Evolutionary conservation across 768 basidiomycete genomes (phyloP).

Genomic region (Phylloporus sp.): DNA sequence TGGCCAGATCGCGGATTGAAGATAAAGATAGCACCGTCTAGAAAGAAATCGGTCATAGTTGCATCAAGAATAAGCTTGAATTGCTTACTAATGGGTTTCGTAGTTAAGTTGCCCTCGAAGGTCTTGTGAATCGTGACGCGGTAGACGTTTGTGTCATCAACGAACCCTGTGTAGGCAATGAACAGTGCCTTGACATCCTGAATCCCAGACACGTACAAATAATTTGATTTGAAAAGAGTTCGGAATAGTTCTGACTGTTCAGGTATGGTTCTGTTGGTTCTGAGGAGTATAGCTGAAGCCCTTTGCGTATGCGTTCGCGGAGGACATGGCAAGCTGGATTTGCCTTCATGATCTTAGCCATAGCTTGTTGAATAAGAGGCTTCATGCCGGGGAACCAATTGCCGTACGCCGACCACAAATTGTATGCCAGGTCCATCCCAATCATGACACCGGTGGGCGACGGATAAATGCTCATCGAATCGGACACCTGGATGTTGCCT

Average conservation of each 20-base stretch:
- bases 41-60: not conserved
- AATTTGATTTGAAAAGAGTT: slow-evolving; percentile 97
- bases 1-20: slow-evolving; percentile 99
- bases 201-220: slow-evolving; percentile 56
- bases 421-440: slow-evolving; percentile 97
- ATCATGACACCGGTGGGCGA: slow-evolving; percentile 99
- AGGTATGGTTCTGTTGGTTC: slow-evolving; percentile 99
- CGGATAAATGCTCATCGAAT: slow-evolving; percentile 98
- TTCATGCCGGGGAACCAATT: slow-evolving; percentile 99
- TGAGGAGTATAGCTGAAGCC: slow-evolving; percentile 96
- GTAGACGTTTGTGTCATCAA: slow-evolving; percentile 99
- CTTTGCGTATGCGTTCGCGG: slow-evolving; percentile 98
- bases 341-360: slow-evolving; percentile 99
- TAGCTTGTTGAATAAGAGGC: slow-evolving; percentile 95
- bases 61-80: not conserved
- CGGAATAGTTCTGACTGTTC: slow-evolving; percentile 97
- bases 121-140: slow-evolving; percentile 99
- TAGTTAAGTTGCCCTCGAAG: slow-evolving; percentile 99
- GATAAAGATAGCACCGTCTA: slow-evolving; percentile 95
- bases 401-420: slow-evolving; percentile 97
- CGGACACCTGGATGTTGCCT: slow-evolving; percentile 59
- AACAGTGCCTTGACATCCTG: slow-evolving; percentile 2
- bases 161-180: slow-evolving; percentile 68
- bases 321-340: slow-evolving; percentile 97
- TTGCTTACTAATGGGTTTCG: slow-evolving; percentile 88